Base-by-base conservation (phyloP, 225 moss, liverwort and hornwort species). In the Straminergon stramineum region DNA sequence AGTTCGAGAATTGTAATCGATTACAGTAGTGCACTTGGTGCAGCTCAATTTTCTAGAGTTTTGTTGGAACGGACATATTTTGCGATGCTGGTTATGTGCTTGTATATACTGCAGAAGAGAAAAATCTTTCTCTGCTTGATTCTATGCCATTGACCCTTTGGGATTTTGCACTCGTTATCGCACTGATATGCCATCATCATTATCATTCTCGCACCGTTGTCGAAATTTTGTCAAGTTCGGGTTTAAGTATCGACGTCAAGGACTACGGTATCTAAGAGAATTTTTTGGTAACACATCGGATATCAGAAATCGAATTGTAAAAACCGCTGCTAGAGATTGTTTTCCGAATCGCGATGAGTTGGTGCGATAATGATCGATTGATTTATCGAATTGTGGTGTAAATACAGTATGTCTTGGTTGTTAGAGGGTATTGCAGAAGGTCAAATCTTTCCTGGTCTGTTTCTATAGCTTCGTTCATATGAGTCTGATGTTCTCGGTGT, bases 71-170 rank as follows among this genome's bases (percentile, higher is more conserved):
- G 17, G 85, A 60, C 8, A 73, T 24, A 23, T 30, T 21, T 18
- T 62, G 19, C 48, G 28, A 52, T 22, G 48, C 61, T 31, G 30
- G 69, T 31, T 24, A 24, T 65, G 64, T 69, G 70, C 56, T 76
- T 91, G 86, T 93, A 91, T 34, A 93, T 90, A 93, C 60, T 83
- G 77, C 86, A 65, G 89, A 60, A 83, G 5, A 18, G 71, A 68
- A 80, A 76, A 68, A 4, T 69, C 85, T 67, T 90, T 85, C 75
- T 79, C 90, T 92, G 88, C 85, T 63, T 85, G 30, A 85, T 81
- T 90, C 63, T 62, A 71, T 84, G 52, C 75, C 84, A 66, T 89
- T 64, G 52, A 65, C 13, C 68, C 45, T 83, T 61, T 11, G 19
- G 5, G 28, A 19, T n/a, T 66, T 14, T 34, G 13, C 15, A 30